Percentiles rank a stretch among this genome's conserved stretches.
Evolutionary conservation across 108 stramenopile species (phyloP).

Genomic region (Pseudonitzschia delicatissima): DNA sequence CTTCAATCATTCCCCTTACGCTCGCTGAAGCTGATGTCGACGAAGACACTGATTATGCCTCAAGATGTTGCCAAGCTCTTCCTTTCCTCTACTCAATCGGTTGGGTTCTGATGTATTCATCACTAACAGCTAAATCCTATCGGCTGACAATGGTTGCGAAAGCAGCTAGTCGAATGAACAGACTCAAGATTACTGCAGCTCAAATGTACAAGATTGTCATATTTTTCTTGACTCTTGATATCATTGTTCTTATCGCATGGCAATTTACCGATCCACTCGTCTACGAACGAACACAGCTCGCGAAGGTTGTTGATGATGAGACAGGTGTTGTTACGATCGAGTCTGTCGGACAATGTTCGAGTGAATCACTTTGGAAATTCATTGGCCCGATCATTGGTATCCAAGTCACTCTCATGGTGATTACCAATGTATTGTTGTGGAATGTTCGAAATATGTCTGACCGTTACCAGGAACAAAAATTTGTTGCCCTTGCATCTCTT

Average conservation of each 20-base stretch:
- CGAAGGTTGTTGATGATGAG: slow-evolving; percentile 15
- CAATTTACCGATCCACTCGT: slow-evolving; percentile 24
- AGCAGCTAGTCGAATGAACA: background rate
- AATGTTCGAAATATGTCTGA: slow-evolving; percentile 37
- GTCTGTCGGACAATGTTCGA: slow-evolving; percentile 34
- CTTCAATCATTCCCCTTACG: slow-evolving; percentile 37
- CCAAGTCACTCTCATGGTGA: slow-evolving; percentile 29
- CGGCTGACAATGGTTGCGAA: slow-evolving; percentile 27
- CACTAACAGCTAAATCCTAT: slow-evolving; percentile 42
- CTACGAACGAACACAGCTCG: slow-evolving; percentile 24
- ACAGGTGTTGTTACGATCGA: slow-evolving; percentile 36
- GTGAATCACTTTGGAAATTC: slow-evolving; percentile 20
- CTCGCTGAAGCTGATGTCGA: slow-evolving; percentile 33
- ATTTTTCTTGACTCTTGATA: slow-evolving; percentile 26
- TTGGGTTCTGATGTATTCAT: slow-evolving; percentile 42
- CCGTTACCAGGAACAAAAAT: slow-evolving; percentile 51
- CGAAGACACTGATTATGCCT: slow-evolving; percentile 26
- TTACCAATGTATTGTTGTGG: slow-evolving; percentile 37
- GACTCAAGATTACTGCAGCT: slow-evolving; percentile 1
- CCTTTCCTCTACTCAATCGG: slow-evolving; percentile 47
- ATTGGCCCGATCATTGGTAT: slow-evolving; percentile 34
- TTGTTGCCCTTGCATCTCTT: slow-evolving; percentile 40
- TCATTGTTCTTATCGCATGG: slow-evolving; percentile 36
- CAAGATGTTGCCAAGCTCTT: slow-evolving; percentile 29
- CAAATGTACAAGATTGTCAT: slow-evolving; percentile 33